Percentiles rank a stretch among this genome's conserved stretches.
Conservation (phyloP, 352 stramenopile species). For the Chrysophaeum taylorii region DNA sequence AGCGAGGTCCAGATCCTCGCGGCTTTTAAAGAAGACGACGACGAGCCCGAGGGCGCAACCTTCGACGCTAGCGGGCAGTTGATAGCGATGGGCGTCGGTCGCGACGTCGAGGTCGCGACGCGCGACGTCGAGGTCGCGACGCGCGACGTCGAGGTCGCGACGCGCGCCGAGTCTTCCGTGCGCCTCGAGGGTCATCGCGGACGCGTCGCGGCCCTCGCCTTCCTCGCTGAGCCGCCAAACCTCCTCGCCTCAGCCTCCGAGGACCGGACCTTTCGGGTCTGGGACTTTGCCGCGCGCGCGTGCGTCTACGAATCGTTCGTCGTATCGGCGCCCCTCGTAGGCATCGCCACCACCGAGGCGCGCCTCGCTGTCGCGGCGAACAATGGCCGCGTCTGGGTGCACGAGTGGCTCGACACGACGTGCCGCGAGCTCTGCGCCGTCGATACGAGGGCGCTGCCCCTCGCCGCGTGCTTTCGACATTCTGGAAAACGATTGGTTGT, state of each 20-base stretch:
- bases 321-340: not conserved
- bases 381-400: conserved; percentile 6
- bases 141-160: not conserved
- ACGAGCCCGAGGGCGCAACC: not conserved
- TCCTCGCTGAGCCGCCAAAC: not conserved
- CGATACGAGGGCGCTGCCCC: not conserved
- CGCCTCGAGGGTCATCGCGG: not conserved
- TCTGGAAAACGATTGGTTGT: not conserved
- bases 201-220: not conserved
- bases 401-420: not conserved
- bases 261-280: conserved; percentile 13
- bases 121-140: not conserved
- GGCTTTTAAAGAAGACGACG: no score
- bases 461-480: not conserved
- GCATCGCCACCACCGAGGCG: not conserved
- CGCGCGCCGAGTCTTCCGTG: not conserved
- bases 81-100: not conserved
- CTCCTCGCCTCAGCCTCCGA: not conserved
- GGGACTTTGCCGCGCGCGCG: not conserved
- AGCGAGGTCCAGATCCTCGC: no score
- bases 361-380: conserved; percentile 1
- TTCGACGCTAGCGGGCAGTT: not conserved
- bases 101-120: not conserved
- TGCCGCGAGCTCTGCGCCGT: not conserved
- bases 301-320: not conserved